These are phyloP conservation scores for Neofusicoccum kwambonambiense DNA, from an alignment of 2,329 filamentous ascomycete species.

Conservation along the genomic window DNA sequence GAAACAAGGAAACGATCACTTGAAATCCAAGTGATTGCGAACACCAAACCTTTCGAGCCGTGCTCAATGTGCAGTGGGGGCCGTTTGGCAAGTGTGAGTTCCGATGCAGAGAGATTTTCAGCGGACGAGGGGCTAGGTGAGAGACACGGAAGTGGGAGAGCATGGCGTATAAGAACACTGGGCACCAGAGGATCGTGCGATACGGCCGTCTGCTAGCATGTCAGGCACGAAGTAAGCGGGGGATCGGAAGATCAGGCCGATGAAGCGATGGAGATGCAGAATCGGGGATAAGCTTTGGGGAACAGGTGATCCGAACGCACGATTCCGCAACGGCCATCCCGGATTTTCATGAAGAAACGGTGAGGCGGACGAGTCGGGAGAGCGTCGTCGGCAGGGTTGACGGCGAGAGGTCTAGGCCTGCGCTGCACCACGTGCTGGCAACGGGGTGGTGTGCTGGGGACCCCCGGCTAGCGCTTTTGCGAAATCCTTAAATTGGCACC, in stretches of 20 bases:
- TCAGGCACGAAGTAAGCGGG: neutral
- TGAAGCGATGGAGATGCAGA: neutral
- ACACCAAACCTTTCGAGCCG: neutral
- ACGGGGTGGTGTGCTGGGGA: neutral
- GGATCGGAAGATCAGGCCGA: neutral
- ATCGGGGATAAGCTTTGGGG: neutral
- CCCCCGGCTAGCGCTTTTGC: neutral
- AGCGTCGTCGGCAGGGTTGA: too few species aligned
- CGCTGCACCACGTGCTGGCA: neutral
- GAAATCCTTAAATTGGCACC: neutral
- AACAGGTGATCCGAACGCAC: neutral
- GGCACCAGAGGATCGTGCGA: neutral
- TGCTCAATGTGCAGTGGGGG: neutral
- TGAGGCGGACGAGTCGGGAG: neutral
- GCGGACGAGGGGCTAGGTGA: neutral
- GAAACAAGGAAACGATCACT: slow-evolving; percentile 1
- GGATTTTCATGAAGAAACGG: neutral
- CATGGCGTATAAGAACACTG: neutral
- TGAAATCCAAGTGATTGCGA: slow-evolving; percentile 1
- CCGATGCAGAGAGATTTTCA: neutral
- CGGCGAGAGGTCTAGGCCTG: neutral
- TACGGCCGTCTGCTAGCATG: neutral
- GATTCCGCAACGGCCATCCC: neutral
- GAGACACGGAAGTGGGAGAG: neutral
- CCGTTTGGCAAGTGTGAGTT: neutral